Evolutionary conservation across 2,329 filamentous ascomycete genomes (phyloP), one percentile per base, ranked within the genome.

Genomic region (Phialophora chinensis): DNA sequence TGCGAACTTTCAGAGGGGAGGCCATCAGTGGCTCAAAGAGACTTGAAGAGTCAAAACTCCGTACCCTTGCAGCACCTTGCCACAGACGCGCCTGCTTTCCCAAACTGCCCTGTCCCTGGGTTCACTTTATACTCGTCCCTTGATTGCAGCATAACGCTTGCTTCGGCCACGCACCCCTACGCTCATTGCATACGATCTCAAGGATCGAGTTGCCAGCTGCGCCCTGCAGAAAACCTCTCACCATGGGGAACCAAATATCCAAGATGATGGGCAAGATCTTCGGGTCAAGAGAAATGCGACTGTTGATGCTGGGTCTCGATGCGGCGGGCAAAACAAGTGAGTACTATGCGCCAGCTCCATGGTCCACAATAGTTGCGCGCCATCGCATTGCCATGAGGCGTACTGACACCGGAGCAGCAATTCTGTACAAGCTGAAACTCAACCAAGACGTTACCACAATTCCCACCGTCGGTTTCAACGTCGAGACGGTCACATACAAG

Each of bases 261-360:
- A 97, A 96, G 84, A 90, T 97, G 83, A 93, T 97, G 90, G 91
- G 92, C 82, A 97, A 96, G 89, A 92, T 98, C 85, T 98, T 97
- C 85, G 94, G 94, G 82, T 96, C 94, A 73, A 97, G 97, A 86
- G 94, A 98, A 84, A 97, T 98, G 93, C 91, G 94, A 77, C 90
- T 99, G 79, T 85, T 98, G 78, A 99, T 99, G 95, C 86, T 99
- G 74, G 95, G 95, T 75, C 88, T 98, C 75, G 95, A 99, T 82
- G 95, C 95, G 72, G 95, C 95, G 73, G 95, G 95, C 85, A 99
- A 99, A 86, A 99, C 95, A 56, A 98, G 83, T 85, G 76, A 74
- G 81, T 72, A 12, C 59, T 38, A 11, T 20, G 27, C 29, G 23
- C 29, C 55, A 35, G 33, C 33, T 11, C 10, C 33, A 12, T 8